phyloP scores from a whole-genome alignment of 495 filamentous ascomycete species.

The Xylaria intraflava region DNA sequence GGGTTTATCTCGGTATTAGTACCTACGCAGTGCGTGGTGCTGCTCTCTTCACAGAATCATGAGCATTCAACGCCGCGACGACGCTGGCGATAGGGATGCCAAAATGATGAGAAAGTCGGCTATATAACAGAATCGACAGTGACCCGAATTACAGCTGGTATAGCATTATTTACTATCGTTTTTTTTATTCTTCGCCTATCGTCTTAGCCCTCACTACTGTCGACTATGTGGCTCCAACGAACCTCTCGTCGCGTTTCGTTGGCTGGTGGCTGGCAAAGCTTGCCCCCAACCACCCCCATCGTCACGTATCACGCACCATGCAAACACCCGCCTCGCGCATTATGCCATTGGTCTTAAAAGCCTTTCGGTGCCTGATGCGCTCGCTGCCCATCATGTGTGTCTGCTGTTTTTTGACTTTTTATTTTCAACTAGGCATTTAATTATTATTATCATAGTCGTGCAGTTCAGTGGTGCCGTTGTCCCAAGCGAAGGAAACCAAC shows the following conservation, averaged over 20 bases:
- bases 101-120: no score
- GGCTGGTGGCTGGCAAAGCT: conserved; percentile 8
- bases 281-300: conserved; percentile 16
- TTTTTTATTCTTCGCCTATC: background rate
- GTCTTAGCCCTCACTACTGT: background rate
- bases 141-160: background rate
- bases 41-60: no score
- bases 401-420: background rate
- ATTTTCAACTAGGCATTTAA: background rate
- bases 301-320: background rate
- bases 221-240: background rate
- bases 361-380: conserved; percentile 7
- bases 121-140: background rate
- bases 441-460: no score
- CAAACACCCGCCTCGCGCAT: conserved; percentile 14
- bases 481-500: conserved; percentile 1
- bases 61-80: no score
- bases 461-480: background rate
- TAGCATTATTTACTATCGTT: background rate
- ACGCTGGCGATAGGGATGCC: no score
- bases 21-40: no score
- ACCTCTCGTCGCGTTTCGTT: background rate
- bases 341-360: conserved; percentile 13
- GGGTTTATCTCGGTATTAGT: no score
- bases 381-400: conserved; percentile 3